Percentiles rank a stretch among this genome's conserved stretches.
Conservation (phyloP, 768 basidiomycete species). For the Astraeus odoratus region DNA sequence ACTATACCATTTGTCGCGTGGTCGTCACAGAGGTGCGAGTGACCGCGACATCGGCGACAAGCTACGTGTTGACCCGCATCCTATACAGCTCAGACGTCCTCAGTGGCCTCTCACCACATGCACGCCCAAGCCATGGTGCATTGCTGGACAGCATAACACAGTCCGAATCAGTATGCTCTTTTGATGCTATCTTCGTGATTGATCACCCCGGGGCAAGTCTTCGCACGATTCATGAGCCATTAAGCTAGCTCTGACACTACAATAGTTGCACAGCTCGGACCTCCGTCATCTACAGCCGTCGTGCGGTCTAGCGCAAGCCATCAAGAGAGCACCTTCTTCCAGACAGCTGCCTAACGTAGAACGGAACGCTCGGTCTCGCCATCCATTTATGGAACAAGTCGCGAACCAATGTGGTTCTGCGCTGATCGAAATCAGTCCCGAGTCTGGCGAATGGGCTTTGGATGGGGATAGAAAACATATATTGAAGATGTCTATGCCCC, state of each 20-base stretch:
- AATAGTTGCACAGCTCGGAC: constrained; percentile 72
- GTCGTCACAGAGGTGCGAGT: constrained; percentile 56
- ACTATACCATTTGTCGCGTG: constrained; percentile 64
- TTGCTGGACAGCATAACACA: constrained; percentile 41
- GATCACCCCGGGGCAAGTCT: constrained; percentile 66
- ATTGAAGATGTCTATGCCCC: constrained; percentile 49
- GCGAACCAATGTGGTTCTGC: constrained; percentile 48
- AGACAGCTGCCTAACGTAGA: constrained; percentile 59
- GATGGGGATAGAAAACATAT: constrained; percentile 44
- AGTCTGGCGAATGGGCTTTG: constrained; percentile 29
- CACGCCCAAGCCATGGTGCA: constrained; percentile 23
- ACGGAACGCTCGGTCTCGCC: constrained; percentile 21
- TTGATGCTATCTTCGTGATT: constrained; percentile 61
- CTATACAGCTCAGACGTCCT: constrained; percentile 42
- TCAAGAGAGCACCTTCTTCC: constrained; percentile 46
- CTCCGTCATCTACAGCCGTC: constrained; percentile 51
- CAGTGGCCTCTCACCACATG: constrained; percentile 31
- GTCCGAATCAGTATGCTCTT: constrained; percentile 46
- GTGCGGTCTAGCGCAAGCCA: constrained; percentile 39
- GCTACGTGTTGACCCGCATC: not conserved
- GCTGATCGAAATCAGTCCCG: constrained; percentile 36
- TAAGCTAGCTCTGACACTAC: constrained; percentile 4
- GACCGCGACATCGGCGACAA: not conserved
- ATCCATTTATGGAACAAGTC: constrained; percentile 36
- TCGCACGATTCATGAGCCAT: not conserved